phyloP scores from a whole-genome alignment of 192 early-diverging fungal species.

The Coemansia pectinata region DNA sequence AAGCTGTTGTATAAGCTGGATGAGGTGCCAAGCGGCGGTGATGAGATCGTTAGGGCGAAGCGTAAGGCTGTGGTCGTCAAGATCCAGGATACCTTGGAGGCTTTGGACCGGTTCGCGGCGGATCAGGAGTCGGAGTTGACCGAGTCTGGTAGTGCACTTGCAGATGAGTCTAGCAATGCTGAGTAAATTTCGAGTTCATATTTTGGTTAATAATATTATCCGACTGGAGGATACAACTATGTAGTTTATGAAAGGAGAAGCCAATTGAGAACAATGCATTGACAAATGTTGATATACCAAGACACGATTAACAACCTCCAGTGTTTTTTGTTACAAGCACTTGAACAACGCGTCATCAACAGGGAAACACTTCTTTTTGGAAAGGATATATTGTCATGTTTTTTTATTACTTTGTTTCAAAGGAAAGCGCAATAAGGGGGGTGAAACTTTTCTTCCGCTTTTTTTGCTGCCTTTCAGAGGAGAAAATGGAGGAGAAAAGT shows the following conservation, averaged over 20 bases:
- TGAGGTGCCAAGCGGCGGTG: constrained; percentile 27
- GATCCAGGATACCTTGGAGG: constrained; percentile 42
- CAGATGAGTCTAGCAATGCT: constrained; percentile 32
- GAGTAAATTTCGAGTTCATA: constrained; percentile 9
- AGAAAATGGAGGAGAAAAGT: too few relatives aligned
- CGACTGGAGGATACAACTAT: neutral
- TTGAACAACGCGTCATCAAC: neutral
- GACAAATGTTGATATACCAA: too few relatives aligned
- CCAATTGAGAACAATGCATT: too few relatives aligned
- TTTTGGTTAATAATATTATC: neutral
- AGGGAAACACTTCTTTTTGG: neutral
- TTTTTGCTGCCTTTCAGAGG: too few relatives aligned
- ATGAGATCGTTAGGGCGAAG: constrained; percentile 20
- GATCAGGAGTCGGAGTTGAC: constrained; percentile 42
- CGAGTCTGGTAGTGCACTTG: constrained; percentile 12
- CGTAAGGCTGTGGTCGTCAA: constrained; percentile 32
- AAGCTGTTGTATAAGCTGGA: constrained; percentile 27
- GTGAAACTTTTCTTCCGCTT: too few relatives aligned
- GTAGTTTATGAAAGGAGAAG: too few relatives aligned
- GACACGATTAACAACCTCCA: too few relatives aligned
- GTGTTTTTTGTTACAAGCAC: neutral
- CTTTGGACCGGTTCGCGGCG: constrained; percentile 35
- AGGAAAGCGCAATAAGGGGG: too few relatives aligned
- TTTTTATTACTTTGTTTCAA: too few relatives aligned
- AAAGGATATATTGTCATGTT: neutral